phyloP scores from a whole-genome alignment of 2,329 filamentous ascomycete genomes.

The Exserohilum rostratum region DNA sequence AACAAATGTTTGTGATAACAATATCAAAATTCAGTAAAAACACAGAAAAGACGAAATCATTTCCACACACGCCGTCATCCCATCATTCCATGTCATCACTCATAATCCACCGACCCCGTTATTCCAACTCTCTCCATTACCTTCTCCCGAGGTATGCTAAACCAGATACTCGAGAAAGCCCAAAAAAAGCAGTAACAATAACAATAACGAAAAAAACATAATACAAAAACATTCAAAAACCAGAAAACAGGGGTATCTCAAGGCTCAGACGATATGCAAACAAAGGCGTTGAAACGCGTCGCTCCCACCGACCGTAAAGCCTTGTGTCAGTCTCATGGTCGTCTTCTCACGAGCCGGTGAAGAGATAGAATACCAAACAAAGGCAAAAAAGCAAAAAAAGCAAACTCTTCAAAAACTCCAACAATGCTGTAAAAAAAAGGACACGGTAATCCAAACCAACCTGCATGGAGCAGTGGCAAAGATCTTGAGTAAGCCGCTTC shows the following conservation, averaged over 20 bases:
- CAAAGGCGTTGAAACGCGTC: constrained; percentile 23
- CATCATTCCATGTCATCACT: background rate
- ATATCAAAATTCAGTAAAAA: too few species aligned
- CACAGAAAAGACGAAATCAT: too few species aligned
- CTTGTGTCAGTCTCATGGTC: constrained; percentile 16
- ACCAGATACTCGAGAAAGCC: background rate
- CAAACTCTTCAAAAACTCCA: background rate
- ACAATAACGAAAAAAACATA: background rate
- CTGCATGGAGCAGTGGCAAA: background rate
- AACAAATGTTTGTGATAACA: too few species aligned
- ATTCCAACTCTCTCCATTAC: background rate
- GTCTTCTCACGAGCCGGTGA: constrained; percentile 27
- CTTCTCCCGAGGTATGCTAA: too few species aligned
- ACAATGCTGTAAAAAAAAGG: background rate
- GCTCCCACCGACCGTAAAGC: constrained; percentile 33
- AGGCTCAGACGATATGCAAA: constrained; percentile 20
- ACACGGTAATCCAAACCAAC: background rate
- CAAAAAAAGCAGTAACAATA: background rate
- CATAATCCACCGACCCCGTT: too few species aligned
- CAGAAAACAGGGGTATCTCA: constrained; percentile 26
- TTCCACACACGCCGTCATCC: background rate
- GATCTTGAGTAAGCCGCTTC: background rate
- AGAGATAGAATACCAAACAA: constrained; percentile 9
- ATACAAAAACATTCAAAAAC: too few species aligned
- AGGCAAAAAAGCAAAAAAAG: background rate